Evolutionary conservation across 2,329 filamentous ascomycete genomes (phyloP), one percentile per base, ranked within the genome.

Genomic region (Cercospora citrullina): DNA sequence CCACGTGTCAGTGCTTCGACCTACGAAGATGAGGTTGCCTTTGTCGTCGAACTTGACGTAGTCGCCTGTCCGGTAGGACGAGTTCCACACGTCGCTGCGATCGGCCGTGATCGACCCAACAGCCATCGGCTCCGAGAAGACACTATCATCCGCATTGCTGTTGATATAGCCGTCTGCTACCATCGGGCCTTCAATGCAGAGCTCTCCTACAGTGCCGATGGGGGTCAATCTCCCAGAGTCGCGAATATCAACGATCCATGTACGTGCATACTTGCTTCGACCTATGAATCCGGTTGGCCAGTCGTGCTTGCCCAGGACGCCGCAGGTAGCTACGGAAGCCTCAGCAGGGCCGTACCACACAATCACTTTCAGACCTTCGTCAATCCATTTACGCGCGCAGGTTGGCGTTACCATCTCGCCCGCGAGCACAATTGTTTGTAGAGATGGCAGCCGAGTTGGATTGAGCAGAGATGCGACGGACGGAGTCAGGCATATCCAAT

Each of bases 401-500:
- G 23, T 31, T n/a, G 21, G 55, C 3, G 18, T 67, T 4, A 69
- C 36, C 26, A 53, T 58, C 28, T 69, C 68, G 12, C 68, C 68
- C 14, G 58, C 58, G 14, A 60, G 58, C 21, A 60, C 58, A 42
- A 60, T 36, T 4, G 58, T 60, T 8, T 7, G 12, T n/a, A 60
- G 31, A 23, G 14, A 18, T 5, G 64, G 80, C 77, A 51, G 78
- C 78, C 66, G 83, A 80, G 18, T 81, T 80, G 80, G 79, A 16
- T 81, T 77, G 1, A 85, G 64, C 0, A 81, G 79, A 16, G 79
- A 78, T 0, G 86, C 84, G 16, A 90, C 81, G 0, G 86, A 81
- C 1, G 87, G 85, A 0, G 88, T 89, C 73, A 87, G 0, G 83
- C 84, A 80, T 83, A 7, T 80, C 79, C 36, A 89, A 0, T 67